Base-by-base conservation (phyloP, 768 basidiomycete species). In the Russula earlei region DNA sequence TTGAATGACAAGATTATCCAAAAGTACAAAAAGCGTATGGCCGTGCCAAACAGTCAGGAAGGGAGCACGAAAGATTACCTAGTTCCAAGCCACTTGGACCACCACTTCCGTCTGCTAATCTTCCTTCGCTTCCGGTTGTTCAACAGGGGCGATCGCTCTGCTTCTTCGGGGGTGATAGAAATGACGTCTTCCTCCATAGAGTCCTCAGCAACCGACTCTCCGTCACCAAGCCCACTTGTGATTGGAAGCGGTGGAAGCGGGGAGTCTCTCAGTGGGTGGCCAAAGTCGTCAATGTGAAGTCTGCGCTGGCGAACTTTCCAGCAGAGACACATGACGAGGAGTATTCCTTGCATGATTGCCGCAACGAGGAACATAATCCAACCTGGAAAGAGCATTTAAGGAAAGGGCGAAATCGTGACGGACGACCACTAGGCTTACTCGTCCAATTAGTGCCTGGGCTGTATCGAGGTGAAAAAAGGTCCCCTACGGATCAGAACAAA, bases 201-300 rank as follows among this genome's bases (percentile, higher is more conserved):
- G 19, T 56, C 62, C 10, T 54, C 63, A 1, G 58, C 58, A 1
- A 61, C 59, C 2, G 55, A 38, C 33, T 59, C 48, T 41, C 51
- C 56, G 24, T 63, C 57, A n/a, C 57, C 62, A 8, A 55, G 54
- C 54, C n/a, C n/a, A 14, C 54, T 27, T 1, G 54, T 45, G 19
- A 56, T 53, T 2, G 56, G 40, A 33, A 56, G 58, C 12, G 56
- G 63, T 7, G 67, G 62, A 14, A 41, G 56, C 8, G 49, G 53
- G 31, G 52, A 47, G 24, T 36, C 27, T 27, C 46, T 60, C 15
- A 80, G 66, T 0, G 83, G 78, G 37, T 77, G 74, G 1, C 94
- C 94, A 64, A 96, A 98, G 69, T 97, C 94, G 66, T 97, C 91
- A 48, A 97, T 79, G 15, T 81, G 80, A 17, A 90, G 76, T 37